Base-by-base conservation (phyloP, 2,329 filamentous ascomycete genomes). In the Cylindrodendrum hubeiense region DNA sequence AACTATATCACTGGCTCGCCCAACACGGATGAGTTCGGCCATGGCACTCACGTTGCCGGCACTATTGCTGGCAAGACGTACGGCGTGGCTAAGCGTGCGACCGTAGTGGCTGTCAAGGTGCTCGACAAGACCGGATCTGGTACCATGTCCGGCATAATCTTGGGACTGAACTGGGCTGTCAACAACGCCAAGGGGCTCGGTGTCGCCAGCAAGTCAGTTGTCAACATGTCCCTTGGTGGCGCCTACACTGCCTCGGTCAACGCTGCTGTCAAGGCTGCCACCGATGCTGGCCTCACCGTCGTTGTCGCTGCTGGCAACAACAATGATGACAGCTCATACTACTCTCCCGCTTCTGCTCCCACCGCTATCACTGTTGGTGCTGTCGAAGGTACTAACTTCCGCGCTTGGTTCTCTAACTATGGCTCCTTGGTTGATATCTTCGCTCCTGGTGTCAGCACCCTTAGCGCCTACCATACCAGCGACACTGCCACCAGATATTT, bases 1-100 rank as follows among this genome's bases (percentile, higher is more conserved):
- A 79, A 77, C 37, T 71, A 67, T n/a, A 28, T 74, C 0, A 57
- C 39, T 4, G 54, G 71, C 43, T 68, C 77, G 12, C 73, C 71
- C 59, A 73, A 78, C 61, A 73, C 56, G 22, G 72, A 77, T 47
- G 63, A 61, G 3, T 21, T 57, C 5, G 78, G 78, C 1, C 75
- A 79, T 26, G 76, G 77, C 8, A 79, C 76, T 1, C 75, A 78
- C 24, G 72, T 77, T 24, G 69, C 76, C 5, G 77, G 75, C 4
- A 79, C 69, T 8, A 65, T 77, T 19, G 74, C 67, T 6, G 74
- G 77, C 8, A 74, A 68, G 49, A 77, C 66, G 0, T 77, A 71
- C 26, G 78, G 78, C 10, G 74, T 79, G 7, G 73, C 76, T n/a
- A 79, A 78, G 67, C 54, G 37, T 17, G 68, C 71, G 17, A 71